A percentile compares a stretch with the other conserved stretches of the same genome.
Conservation (phyloP, 73 alveolate genomes). For the Durusdinium trenchii region DNA sequence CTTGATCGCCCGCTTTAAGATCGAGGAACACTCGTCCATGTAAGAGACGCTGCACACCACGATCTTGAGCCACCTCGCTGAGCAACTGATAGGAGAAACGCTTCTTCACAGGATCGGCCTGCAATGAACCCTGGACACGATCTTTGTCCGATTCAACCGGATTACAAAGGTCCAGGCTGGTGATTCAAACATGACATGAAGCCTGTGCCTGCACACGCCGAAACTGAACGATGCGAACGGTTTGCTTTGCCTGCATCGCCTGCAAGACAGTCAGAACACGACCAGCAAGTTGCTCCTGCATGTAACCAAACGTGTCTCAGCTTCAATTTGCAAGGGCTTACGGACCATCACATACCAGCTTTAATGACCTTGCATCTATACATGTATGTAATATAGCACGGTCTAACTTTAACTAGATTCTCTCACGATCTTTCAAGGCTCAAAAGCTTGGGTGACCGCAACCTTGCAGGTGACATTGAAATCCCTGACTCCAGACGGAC, state of each 20-base stretch:
- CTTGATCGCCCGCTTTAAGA: no score
- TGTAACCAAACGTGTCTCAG: no score
- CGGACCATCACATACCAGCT: no score
- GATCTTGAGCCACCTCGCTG: conserved; percentile 65
- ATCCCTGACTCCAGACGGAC: no score
- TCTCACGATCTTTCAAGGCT: no score
- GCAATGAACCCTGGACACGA: background rate
- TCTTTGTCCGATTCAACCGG: background rate
- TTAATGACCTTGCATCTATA: no score
- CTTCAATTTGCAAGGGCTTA: no score
- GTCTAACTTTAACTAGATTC: no score
- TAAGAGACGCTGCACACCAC: conserved; percentile 25
- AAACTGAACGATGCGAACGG: background rate
- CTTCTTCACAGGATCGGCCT: conserved; percentile 52
- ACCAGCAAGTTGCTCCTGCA: conserved; percentile 27
- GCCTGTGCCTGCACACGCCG: background rate
- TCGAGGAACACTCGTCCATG: conserved; percentile 23
- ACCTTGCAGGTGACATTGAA: no score
- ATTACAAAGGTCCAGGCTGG: no score
- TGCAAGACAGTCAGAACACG: background rate
- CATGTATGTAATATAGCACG: no score
- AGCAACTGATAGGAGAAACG: conserved; percentile 31
- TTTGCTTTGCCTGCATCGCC: background rate
- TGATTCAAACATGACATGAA: background rate
- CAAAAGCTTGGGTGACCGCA: no score